Evolutionary conservation across 225 moss, liverwort and hornwort species (phyloP), one percentile per base, ranked within the genome.

Genomic region (Physcomitrellopsis africana): DNA sequence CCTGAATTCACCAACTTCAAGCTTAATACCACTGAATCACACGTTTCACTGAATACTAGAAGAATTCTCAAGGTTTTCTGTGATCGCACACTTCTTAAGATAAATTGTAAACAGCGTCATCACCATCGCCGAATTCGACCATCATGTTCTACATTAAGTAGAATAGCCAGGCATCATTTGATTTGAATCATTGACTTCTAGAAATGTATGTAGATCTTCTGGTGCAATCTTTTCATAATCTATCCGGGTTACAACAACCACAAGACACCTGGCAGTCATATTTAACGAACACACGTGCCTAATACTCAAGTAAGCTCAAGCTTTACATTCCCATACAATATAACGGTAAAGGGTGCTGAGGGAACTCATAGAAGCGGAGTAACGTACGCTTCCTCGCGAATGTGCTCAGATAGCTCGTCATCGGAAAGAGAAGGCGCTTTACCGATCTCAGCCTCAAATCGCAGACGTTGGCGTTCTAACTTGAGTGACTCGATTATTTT

Each of bases 381-480:
- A 41, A 92, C 89, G 64, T 86, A 92, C 89, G 89, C 91, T 86
- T 88, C 91, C 76, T 91, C 84, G 55, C 76, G 86, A 62, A 93
- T 84, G 72, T 93, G 91, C 70, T 82, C 89, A 81, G 85, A 81
- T 17, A 91, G 89, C 81, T 91, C 91, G 44, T 85, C 89, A 69
- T 93, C 93, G 56, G 91, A 86, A 76, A 93, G 78, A 65, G 93
- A 84, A 68, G 93, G 93, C 57, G 93, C 89, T 82, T 91, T 91
- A 63, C 93, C 93, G 77, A 93, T 91, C 79, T 93, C 91, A 74
- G 93, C 86, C 76, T 93, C 93, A 79, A 91, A 88, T 47, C 89
- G 87, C 63, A 93, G 82, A 7, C 91, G 86, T 69, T 89, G 89
- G 44, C 91, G 80, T 83, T 91, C 91, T 81, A 93, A 69, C 74